Evolutionary conservation across 441 rosid genomes (phyloP).

Genomic region (Pelargonium myrrhifolium): DNA sequence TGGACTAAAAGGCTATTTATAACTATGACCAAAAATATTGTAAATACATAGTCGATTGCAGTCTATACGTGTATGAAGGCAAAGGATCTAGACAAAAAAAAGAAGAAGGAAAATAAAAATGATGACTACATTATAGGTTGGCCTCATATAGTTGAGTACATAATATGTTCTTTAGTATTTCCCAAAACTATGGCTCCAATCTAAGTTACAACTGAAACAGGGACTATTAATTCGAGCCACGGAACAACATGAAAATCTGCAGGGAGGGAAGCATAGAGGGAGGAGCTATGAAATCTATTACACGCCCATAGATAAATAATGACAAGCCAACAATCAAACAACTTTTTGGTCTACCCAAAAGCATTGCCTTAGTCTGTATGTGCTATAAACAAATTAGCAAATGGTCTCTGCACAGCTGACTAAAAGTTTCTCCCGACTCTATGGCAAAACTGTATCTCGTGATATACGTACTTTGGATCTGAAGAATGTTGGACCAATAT

Average conservation of each 20-base stretch:
- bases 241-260: neutral
- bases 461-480: conserved; percentile 55
- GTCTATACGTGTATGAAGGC: too few relatives aligned
- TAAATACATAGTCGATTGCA: too few relatives aligned
- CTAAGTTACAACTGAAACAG: neutral
- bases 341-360: neutral
- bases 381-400: too few relatives aligned
- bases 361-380: neutral
- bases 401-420: conserved; percentile 54
- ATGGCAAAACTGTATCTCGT: conserved; percentile 60
- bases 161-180: too few relatives aligned
- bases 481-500: conserved; percentile 68
- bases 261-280: neutral
- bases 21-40: too few relatives aligned
- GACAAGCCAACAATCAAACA: neutral
- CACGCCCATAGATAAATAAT: neutral
- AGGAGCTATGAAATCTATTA: neutral
- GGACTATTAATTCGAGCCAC: neutral
- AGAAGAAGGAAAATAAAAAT: too few relatives aligned
- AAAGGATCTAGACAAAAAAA: too few relatives aligned
- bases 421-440: conserved; percentile 62
- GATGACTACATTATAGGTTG: too few relatives aligned
- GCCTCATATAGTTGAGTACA: neutral
- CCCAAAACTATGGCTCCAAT: neutral
- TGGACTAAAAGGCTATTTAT: conserved; percentile 57